Conservation (phyloP, 2,329 filamentous ascomycete species). For the Aspergillus sp. region DNA sequence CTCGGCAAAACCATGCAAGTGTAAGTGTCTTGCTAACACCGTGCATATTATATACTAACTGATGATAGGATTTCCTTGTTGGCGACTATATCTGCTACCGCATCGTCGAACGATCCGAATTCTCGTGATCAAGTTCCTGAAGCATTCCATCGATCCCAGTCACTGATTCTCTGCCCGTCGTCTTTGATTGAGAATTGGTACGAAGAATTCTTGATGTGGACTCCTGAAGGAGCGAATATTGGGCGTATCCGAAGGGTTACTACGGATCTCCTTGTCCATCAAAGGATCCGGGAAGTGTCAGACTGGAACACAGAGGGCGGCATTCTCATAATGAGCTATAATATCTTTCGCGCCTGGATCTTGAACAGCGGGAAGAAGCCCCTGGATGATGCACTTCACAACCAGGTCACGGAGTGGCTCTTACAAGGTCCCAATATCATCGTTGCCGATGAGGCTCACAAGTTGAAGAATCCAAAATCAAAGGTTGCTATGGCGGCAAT, state of each 20-base stretch:
- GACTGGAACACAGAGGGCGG: slow-evolving; percentile 67
- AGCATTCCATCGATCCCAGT: slow-evolving; percentile 60
- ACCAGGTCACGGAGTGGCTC: slow-evolving; percentile 50
- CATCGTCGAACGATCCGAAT: slow-evolving; percentile 55
- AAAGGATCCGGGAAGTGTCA: slow-evolving; percentile 50
- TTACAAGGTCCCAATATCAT: slow-evolving; percentile 67
- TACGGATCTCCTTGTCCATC: slow-evolving; percentile 28
- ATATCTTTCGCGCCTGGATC: slow-evolving; percentile 58
- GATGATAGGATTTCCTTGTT: slow-evolving; percentile 67
- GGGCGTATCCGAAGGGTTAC: slow-evolving; percentile 60
- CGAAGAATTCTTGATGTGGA: slow-evolving; percentile 74
- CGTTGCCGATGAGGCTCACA: slow-evolving; percentile 82
- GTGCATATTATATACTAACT: neutral
- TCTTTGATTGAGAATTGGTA: slow-evolving; percentile 77
- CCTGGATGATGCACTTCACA: slow-evolving; percentile 38
- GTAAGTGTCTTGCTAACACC: slow-evolving; percentile 35
- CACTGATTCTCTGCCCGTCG: slow-evolving; percentile 74
- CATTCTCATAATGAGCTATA: slow-evolving; percentile 74
- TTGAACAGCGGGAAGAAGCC: slow-evolving; percentile 30
- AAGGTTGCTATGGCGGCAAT: slow-evolving; percentile 55
- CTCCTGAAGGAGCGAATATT: slow-evolving; percentile 52
- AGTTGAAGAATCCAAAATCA: slow-evolving; percentile 65
- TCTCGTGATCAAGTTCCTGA: slow-evolving; percentile 67
- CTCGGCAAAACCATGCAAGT: slow-evolving; percentile 91
- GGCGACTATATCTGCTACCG: slow-evolving; percentile 67